Evolutionary conservation across 805 yeast genomes (phyloP).

Genomic region (Metschnikowia orientalis): DNA sequence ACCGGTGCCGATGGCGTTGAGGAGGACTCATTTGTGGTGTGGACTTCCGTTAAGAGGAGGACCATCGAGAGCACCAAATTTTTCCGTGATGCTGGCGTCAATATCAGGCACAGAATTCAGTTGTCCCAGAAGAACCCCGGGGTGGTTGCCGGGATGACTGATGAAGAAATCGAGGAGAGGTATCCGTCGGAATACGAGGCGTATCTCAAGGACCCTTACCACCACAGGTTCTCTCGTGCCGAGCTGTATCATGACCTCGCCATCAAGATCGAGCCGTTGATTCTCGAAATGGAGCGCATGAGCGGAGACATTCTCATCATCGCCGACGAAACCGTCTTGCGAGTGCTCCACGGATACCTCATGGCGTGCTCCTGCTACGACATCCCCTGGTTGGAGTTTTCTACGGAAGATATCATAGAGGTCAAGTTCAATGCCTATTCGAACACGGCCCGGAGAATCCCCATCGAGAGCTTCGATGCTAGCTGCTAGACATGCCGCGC

Average conservation of each 20-base stretch:
- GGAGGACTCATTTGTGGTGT: constrained; percentile 69
- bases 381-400: constrained; percentile 75
- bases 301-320: constrained; percentile 82
- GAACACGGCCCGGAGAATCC: constrained; percentile 53
- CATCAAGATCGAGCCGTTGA: constrained; percentile 85
- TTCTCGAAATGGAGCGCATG: constrained; percentile 90
- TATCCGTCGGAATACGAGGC: constrained; percentile 70
- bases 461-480: constrained; percentile 23
- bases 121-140: constrained; percentile 90
- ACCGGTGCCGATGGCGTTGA: constrained; percentile 54
- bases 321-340: constrained; percentile 87
- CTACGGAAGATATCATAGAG: constrained; percentile 80
- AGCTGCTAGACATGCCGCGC: no score
- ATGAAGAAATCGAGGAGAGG: constrained; percentile 51
- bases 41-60: constrained; percentile 90
- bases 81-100: constrained; percentile 59
- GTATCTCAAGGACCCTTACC: constrained; percentile 78
- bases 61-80: constrained; percentile 74
- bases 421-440: constrained; percentile 82
- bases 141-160: constrained; percentile 64
- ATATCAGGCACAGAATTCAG: constrained; percentile 72
- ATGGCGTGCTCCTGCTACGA: constrained; percentile 89
- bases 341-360: constrained; percentile 88
- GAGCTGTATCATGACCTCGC: constrained; percentile 97
- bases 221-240: constrained; percentile 84